Base-by-base conservation (phyloP, 495 filamentous ascomycete genomes). In the Symbiotaphrina buchneri region DNA sequence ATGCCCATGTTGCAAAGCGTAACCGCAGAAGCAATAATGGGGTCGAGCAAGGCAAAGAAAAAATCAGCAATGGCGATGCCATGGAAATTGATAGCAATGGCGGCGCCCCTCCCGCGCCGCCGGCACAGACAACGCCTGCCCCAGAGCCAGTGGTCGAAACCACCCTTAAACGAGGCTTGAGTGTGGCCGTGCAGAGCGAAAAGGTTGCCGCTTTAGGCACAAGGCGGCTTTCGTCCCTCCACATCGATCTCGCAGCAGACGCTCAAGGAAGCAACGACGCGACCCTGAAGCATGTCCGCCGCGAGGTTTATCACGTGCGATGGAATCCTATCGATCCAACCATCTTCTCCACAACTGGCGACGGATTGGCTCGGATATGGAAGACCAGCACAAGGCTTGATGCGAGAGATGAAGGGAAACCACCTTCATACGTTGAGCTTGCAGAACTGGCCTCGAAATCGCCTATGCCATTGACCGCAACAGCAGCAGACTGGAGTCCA, bases 331-430 rank as follows among this genome's bases (percentile, higher is more conserved):
- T 50, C 36, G 70, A 84, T 58, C 63, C 79, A 37, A 71, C 64
- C 21, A 53, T 78, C 46, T 60, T 90, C 48, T 74, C 70, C 39
- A 70, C 68, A 47, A 76, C 78, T 44, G 63, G 58, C 44, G 72
- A 81, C 48, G 65, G 70, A 48, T 72, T 79, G 61, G 78, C 75
- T 54, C 71, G 68, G 38, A 55, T 87, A 49, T 85, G 75, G 75
- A 76, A 66, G n/a, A n/a, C n/a, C n/a, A n/a, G n/a, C n/a, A n/a
- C n/a, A n/a, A n/a, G n/a, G n/a, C n/a, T n/a, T n/a, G n/a, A n/a
- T n/a, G n/a, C n/a, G n/a, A n/a, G n/a, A n/a, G n/a, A n/a, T n/a
- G n/a, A n/a, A n/a, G n/a, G n/a, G n/a, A n/a, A n/a, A n/a, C n/a
- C n/a, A n/a, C n/a, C n/a, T n/a, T n/a, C n/a, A n/a, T n/a, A n/a